Base-by-base conservation (phyloP, 2,329 filamentous ascomycete genomes). In the Aspergillus brasiliensis region DNA sequence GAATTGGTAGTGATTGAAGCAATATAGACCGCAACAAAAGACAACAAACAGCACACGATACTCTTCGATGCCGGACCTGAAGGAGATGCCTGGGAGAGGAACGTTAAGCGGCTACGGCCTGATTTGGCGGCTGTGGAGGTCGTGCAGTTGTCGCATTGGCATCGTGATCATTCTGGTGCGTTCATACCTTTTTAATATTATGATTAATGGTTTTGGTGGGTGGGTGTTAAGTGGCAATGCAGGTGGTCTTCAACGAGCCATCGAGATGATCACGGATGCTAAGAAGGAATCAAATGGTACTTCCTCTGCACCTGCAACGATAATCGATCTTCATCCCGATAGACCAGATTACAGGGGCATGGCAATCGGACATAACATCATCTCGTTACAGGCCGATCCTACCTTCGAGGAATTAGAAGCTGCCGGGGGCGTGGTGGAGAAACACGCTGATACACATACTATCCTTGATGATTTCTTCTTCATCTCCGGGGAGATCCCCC, bases 41-140 rank as follows among this genome's bases (percentile, higher is more conserved):
- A 76, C 3, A 73, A 75, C 2, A 68, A 70, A 21, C 78, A 76
- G 3, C 82, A 80, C 57, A 78, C 79, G 0, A 68, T 85, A 3
- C 76, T 86, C 1, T 85, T 85, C 58, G 83, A 85, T 64, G 76
- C 80, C 1, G 83, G 83, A 0, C 83, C 83, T 0, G 82, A 84
- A 66, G 82, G 80, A 46, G 76, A 78, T 7, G 72, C 77, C 3
- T 85, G 81, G 79, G 78, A 82, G 63, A 71, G 75, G n/a, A 85
- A 85, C 62, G 77, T 74, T 3, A 77, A 70, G 4, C 74, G 82
- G 2, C 67, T 84, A 17, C 68, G 73, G 25, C 71, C 78, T 1
- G 74, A 82, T 64, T 68, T 83, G 3, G 69, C 75, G 1, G 64
- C 68, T 0, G 72, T 85, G 23, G 82, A 84, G 62, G 59, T 78